Evolutionary conservation across 192 early-diverging fungal genomes (phyloP), one percentile per base, ranked within the genome.

Genomic region (Gryganskiella cystojenkinii): DNA sequence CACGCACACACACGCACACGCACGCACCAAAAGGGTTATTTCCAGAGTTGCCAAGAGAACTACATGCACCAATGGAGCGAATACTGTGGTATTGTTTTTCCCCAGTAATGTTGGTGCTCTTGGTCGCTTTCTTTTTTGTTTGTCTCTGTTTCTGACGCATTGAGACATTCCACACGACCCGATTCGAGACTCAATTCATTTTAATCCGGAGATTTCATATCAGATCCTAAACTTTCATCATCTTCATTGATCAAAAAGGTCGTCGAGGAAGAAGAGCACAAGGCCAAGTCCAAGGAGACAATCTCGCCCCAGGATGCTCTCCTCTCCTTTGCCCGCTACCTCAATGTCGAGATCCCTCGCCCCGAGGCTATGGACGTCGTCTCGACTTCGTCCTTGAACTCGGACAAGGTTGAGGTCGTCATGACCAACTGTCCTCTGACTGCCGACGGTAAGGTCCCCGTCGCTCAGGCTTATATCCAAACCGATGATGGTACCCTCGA

Each of bases 271-370:
- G 47, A 53, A 9, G 47, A 53, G 46, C 0, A 50, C 24, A 42
- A 61, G 22, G 35, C 70, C 63, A 58, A 84, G 64, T n/a, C 55
- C 22, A 67, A 64, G 4, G 67, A 71, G 33, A 78, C 65, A 20
- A 56, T 90, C 37, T 82, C 85, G 11, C 90, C 86, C 61, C 83
- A 86, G 57, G 89, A 94, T 46, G 92, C 92, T 22, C 56, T 93
- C 11, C 58, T 83, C 42, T 85, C 89, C 8, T 83, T 94, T 44
- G 85, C 91, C 3, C 47, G 81, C 45, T 85, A 83, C 67, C 83
- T 95, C 49, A 84, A 87, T 45, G 47, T 84, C 50, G 85, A 87
- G 28, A 65, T 90, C 51, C 80, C 82, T 9, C 67, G 80, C 44
- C 76, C 76, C 25, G 79, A 83, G 59, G 75, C 73, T 5, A 81